Percentiles rank a stretch among this genome's conserved stretches.
Evolutionary conservation across 139 green algal species (phyloP).

Genomic region (Chlorella sp.): DNA sequence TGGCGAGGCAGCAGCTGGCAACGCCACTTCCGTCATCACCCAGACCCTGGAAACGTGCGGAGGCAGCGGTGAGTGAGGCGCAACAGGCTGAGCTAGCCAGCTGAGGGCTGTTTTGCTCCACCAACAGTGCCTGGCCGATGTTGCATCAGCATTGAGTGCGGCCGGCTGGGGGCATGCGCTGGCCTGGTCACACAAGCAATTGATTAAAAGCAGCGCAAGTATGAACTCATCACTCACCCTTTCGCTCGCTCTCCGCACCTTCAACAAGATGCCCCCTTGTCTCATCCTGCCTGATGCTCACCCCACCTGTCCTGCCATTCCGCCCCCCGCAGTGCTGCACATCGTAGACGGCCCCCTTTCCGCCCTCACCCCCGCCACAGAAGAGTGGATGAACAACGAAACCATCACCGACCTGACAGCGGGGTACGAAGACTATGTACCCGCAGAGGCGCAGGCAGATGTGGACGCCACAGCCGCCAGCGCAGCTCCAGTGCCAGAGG

Average conservation of each 20-base stretch:
- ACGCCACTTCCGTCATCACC: neutral
- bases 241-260: too few relatives aligned
- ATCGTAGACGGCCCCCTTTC: neutral
- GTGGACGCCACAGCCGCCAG: constrained; percentile 8
- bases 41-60: constrained; percentile 4
- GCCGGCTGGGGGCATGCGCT: too few relatives aligned
- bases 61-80: constrained; percentile 10
- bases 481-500: neutral
- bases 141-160: too few relatives aligned
- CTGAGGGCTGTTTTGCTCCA: too few relatives aligned
- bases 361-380: neutral
- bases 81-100: too few relatives aligned
- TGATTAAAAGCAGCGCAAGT: too few relatives aligned
- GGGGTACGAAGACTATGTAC: neutral
- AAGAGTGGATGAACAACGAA: neutral
- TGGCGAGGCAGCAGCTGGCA: neutral
- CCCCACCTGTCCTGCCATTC: neutral
- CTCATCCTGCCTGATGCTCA: too few relatives aligned
- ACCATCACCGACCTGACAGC: neutral
- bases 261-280: too few relatives aligned
- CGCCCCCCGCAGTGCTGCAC: neutral
- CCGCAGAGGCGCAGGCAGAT: constrained; percentile 7
- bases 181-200: too few relatives aligned
- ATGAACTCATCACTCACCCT: too few relatives aligned
- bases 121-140: too few relatives aligned